phyloP scores from a whole-genome alignment of 495 filamentous ascomycete species.

The Hypoxylon rickii region DNA sequence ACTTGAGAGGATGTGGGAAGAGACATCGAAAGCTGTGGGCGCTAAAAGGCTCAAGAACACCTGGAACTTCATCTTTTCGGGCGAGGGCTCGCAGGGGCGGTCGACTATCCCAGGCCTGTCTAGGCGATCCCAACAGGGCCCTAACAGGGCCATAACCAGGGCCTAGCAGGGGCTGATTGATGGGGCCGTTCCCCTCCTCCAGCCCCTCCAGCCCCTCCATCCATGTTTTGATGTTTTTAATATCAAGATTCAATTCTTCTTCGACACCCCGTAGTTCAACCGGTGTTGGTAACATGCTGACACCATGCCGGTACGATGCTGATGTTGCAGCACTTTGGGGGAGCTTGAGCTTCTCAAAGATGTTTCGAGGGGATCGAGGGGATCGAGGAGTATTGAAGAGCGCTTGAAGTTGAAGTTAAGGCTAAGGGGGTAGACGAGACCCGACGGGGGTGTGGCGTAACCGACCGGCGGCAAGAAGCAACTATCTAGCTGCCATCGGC shows the following conservation, averaged over 20 bases:
- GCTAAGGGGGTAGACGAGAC: not conserved
- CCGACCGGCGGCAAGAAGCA: too few relatives aligned
- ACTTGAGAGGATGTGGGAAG: too few relatives aligned
- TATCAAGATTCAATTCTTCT: not conserved
- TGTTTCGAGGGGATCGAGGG: not conserved
- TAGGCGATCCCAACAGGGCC: constrained; percentile 13
- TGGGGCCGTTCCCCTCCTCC: not conserved
- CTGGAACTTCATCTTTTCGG: constrained; percentile 21
- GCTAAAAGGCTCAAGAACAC: constrained; percentile 24
- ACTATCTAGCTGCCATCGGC: not conserved
- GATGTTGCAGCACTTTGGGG: too few relatives aligned
- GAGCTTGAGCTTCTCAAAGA: too few relatives aligned
- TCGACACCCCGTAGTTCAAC: too few relatives aligned
- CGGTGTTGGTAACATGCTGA: too few relatives aligned
- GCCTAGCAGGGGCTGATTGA: not conserved
- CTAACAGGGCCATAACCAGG: not conserved
- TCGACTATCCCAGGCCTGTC: constrained; percentile 6
- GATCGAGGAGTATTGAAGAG: too few relatives aligned
- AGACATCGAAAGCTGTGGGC: constrained; percentile 23
- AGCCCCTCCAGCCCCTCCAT: constrained; percentile 17
- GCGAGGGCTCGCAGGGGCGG: too few relatives aligned
- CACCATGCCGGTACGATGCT: too few relatives aligned
- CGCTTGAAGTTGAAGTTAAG: not conserved
- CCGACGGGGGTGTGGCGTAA: not conserved
- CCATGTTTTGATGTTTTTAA: constrained; percentile 11